phyloP scores from a whole-genome alignment of 2,329 filamentous ascomycete species.

The Bimuria novae-zelandiae region DNA sequence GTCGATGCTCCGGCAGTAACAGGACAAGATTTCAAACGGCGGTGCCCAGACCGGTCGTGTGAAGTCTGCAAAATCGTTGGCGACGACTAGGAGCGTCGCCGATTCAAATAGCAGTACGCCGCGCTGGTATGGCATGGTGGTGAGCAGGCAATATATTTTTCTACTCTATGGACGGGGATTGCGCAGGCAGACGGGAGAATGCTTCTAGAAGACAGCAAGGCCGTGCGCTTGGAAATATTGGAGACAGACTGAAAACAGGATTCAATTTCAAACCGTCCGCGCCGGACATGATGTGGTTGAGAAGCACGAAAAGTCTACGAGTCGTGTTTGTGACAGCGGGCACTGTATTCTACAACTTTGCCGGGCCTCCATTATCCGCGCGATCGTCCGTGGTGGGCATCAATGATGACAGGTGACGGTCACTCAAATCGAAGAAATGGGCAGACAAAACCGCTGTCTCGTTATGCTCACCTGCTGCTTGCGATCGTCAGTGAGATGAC shows the following conservation, averaged over 20 bases:
- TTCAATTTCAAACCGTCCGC: no score
- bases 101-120: neutral
- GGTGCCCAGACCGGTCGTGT: no score
- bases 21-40: neutral
- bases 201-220: constrained; percentile 36
- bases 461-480: constrained; percentile 9
- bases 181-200: constrained; percentile 31
- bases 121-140: constrained; percentile 1
- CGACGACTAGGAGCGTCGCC: no score
- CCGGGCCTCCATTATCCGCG: neutral
- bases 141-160: constrained; percentile 38
- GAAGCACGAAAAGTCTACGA: no score
- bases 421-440: neutral
- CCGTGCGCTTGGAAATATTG: no score
- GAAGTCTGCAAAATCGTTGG: no score
- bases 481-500: constrained; percentile 17
- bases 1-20: neutral
- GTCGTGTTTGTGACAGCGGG: neutral
- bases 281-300: no score
- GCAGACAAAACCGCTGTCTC: neutral
- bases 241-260: neutral
- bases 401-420: neutral
- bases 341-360: neutral
- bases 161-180: constrained; percentile 30
- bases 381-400: neutral